Conservation (phyloP, 1,284 basidiomycete species). For the Malassezia sympodialis region DNA sequence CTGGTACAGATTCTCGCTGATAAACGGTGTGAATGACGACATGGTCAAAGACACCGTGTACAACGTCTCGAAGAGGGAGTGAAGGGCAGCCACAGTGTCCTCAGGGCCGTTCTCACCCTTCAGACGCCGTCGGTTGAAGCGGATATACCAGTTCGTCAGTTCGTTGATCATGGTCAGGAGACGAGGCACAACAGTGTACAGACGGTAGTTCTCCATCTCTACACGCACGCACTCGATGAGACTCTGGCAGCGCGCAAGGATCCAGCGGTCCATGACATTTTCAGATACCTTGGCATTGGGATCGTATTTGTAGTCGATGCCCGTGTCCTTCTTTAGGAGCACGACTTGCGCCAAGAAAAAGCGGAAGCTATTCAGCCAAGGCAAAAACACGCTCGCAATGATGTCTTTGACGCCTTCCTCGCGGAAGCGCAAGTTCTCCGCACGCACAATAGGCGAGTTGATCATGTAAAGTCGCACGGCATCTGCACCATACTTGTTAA, state of each 20-base stretch:
- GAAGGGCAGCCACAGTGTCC: constrained; percentile 79
- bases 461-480: constrained; percentile 96
- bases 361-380: constrained; percentile 98
- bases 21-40: constrained; percentile 96
- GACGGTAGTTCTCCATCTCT: constrained; percentile 91
- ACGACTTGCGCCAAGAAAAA: constrained; percentile 97
- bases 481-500: constrained; percentile 88
- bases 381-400: constrained; percentile 82
- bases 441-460: constrained; percentile 95
- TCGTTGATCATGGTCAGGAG: constrained; percentile 86
- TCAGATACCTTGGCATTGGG: constrained; percentile 69
- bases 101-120: constrained; percentile 89
- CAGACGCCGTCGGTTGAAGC: constrained; percentile 88
- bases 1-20: constrained; percentile 95
- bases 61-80: constrained; percentile 89
- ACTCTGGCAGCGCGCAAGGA: constrained; percentile 90
- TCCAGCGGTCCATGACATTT: constrained; percentile 99
- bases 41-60: constrained; percentile 90
- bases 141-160: constrained; percentile 99
- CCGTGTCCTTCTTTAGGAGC: constrained; percentile 71
- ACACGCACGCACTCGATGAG: constrained; percentile 80
- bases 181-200: constrained; percentile 97
- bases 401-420: constrained; percentile 97
- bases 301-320: constrained; percentile 74
- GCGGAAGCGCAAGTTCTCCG: constrained; percentile 92